Evolutionary conservation across 2,329 filamentous ascomycete genomes (phyloP).

Genomic region (Pezicula carpinea): DNA sequence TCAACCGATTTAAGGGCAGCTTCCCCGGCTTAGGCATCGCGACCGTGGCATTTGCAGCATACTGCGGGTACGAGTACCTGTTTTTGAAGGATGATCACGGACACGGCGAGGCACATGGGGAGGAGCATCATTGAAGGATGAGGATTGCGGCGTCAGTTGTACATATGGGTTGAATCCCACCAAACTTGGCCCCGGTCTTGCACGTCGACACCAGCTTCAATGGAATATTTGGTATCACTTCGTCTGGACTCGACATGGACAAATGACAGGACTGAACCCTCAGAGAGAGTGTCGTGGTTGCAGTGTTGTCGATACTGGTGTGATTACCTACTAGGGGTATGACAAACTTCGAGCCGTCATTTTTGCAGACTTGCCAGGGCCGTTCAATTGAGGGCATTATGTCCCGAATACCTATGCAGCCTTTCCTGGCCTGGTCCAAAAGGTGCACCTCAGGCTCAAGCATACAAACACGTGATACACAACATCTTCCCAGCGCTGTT

Average conservation of each 20-base stretch:
- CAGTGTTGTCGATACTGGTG: too few species aligned
- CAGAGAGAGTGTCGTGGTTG: too few species aligned
- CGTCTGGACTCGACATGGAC: background rate
- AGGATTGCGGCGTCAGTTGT: conserved; percentile 22
- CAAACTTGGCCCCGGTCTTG: background rate
- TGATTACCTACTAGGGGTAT: too few species aligned
- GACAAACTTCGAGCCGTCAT: too few species aligned
- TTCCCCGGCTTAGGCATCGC: conserved; percentile 93
- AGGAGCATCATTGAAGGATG: conserved; percentile 50
- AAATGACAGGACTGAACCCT: too few species aligned
- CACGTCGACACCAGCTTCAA: background rate
- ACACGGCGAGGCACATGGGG: conserved; percentile 45
- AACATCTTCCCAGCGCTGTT: too few species aligned
- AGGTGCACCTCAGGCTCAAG: too few species aligned
- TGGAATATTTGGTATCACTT: background rate
- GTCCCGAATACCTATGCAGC: too few species aligned
- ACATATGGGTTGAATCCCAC: conserved; percentile 31
- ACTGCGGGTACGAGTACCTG: conserved; percentile 85
- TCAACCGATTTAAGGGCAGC: conserved; percentile 79
- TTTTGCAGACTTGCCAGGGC: too few species aligned
- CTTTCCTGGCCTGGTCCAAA: too few species aligned
- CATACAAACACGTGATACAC: too few species aligned
- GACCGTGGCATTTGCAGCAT: conserved; percentile 82
- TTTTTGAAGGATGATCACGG: conserved; percentile 70
- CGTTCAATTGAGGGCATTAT: too few species aligned